These are phyloP conservation scores for Phytophthora pistaciae DNA, from an alignment of 352 stramenopile species.

Conservation along the genomic window DNA sequence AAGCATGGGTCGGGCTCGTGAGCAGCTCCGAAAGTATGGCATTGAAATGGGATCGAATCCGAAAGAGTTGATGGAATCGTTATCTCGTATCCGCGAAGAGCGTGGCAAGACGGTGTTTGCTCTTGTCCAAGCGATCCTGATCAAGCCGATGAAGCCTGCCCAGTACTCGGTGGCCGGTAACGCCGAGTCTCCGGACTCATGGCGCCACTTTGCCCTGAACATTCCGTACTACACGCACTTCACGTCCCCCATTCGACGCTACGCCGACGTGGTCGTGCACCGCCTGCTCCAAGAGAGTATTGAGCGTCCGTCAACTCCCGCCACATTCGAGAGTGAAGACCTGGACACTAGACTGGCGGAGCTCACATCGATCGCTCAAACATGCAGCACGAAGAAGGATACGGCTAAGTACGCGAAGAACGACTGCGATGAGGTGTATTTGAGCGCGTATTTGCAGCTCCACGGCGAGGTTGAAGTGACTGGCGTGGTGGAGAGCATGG, in stretches of 20 bases:
- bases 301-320: neutral
- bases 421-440: constrained; percentile 67
- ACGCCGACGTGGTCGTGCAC: constrained; percentile 89
- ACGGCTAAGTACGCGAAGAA: constrained; percentile 85
- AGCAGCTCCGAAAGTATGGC: too few species aligned
- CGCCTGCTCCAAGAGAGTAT: constrained; percentile 71
- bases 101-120: constrained; percentile 85
- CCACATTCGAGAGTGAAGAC: constrained; percentile 8
- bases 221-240: constrained; percentile 99
- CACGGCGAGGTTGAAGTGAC: constrained; percentile 44
- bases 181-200: constrained; percentile 69
- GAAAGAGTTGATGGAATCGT: constrained; percentile 85
- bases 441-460: constrained; percentile 70
- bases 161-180: constrained; percentile 94
- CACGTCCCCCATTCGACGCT: constrained; percentile 97
- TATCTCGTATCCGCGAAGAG: constrained; percentile 79
- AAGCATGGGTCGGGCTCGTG: too few species aligned
- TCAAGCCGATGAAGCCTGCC: constrained; percentile 95
- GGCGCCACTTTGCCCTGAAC: constrained; percentile 97
- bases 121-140: constrained; percentile 94
- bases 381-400: constrained; percentile 91
- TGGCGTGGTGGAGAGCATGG: constrained; percentile 55
- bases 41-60: constrained; percentile 11
- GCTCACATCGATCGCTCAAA: constrained; percentile 62
- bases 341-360: constrained; percentile 44